phyloP scores from a whole-genome alignment of 2,329 filamentous ascomycete genomes.

The Polychaeton citri region DNA sequence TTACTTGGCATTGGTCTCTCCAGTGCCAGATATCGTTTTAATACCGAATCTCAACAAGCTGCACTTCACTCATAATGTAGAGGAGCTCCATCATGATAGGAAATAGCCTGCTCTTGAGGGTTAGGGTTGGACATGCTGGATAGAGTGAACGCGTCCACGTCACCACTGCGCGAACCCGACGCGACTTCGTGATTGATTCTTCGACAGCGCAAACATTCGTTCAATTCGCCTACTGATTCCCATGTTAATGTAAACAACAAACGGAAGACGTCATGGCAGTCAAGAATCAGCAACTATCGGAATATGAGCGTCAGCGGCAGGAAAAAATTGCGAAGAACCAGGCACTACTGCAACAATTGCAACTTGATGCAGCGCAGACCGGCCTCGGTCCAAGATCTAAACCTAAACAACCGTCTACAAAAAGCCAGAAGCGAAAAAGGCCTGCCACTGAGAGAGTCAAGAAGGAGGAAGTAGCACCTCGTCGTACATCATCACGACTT shows the following conservation, averaged over 20 bases:
- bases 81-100: too few relatives aligned
- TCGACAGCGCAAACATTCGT: neutral
- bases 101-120: too few relatives aligned
- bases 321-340: constrained; percentile 83
- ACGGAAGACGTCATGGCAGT: neutral
- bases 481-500: constrained; percentile 48
- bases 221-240: neutral
- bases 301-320: constrained; percentile 72
- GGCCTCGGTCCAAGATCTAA: constrained; percentile 48
- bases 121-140: neutral
- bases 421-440: constrained; percentile 26
- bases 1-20: too few relatives aligned
- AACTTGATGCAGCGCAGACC: constrained; percentile 51
- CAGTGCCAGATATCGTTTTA: too few relatives aligned
- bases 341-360: constrained; percentile 65
- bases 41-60: too few relatives aligned
- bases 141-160: too few relatives aligned
- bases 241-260: too few relatives aligned
- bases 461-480: constrained; percentile 40
- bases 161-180: neutral
- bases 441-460: constrained; percentile 40
- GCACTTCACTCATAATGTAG: too few relatives aligned
- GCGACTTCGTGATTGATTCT: constrained; percentile 1
- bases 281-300: constrained; percentile 19
- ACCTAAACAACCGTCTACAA: constrained; percentile 29